These are phyloP conservation scores for Tilletia caries DNA, from an alignment of 1,284 basidiomycete genomes.

Conservation along the genomic window DNA sequence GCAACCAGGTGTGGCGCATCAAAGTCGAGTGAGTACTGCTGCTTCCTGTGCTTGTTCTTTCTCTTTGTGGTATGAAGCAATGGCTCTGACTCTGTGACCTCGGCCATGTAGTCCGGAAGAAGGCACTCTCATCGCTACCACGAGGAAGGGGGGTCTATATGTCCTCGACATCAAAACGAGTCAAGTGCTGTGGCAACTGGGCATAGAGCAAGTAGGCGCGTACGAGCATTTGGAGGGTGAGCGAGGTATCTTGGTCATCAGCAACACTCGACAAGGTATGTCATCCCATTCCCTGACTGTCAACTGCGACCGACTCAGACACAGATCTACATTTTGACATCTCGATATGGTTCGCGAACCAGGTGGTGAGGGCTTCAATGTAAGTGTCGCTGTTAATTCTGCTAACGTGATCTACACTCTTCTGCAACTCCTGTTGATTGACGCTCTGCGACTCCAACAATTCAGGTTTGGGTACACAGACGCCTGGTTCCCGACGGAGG, in stretches of 20 bases:
- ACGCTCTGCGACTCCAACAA: too few relatives aligned
- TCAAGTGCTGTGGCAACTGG: background rate
- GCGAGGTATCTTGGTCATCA: background rate
- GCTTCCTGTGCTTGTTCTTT: background rate
- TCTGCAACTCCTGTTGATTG: too few relatives aligned
- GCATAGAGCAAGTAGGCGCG: background rate
- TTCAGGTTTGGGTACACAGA: constrained; percentile 5
- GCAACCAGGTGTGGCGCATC: constrained; percentile 6
- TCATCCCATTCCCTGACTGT: background rate
- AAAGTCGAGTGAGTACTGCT: background rate
- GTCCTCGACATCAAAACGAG: background rate
- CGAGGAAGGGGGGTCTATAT: background rate
- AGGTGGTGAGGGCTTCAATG: too few relatives aligned
- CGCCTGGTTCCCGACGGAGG: background rate
- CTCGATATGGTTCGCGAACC: too few relatives aligned
- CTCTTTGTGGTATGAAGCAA: background rate
- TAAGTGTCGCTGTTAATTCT: background rate
- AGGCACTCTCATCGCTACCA: constrained; percentile 1
- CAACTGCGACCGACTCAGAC: too few relatives aligned
- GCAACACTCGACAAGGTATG: background rate
- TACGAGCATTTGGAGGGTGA: constrained; percentile 9
- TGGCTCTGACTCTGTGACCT: background rate
- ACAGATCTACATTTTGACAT: too few relatives aligned
- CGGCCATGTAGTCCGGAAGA: background rate
- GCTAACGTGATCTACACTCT: too few relatives aligned